A percentile compares a stretch with the other conserved stretches of the same genome.
Conservation (phyloP, 2,329 filamentous ascomycete genomes). For the Teratosphaeria destructans region DNA sequence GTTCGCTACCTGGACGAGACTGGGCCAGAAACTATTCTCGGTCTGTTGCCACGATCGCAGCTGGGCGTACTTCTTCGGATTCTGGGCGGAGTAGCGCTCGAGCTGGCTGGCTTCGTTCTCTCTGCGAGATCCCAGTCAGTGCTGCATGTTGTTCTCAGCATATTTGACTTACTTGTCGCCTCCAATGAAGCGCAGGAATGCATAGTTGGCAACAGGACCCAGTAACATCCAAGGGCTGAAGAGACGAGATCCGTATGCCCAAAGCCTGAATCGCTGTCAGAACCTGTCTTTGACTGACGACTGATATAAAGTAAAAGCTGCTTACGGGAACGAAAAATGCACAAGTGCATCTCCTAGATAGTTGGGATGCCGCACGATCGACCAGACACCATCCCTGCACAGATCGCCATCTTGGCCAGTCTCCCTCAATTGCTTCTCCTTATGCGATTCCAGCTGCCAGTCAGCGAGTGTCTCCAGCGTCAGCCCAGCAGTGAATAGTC, state of each 20-base stretch:
- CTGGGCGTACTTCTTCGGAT: not conserved
- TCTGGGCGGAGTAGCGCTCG: not conserved
- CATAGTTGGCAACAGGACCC: not conserved
- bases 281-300: not conserved
- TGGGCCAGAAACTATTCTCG: not conserved
- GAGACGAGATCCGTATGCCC: not conserved
- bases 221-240: not conserved
- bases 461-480: not conserved
- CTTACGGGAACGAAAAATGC: not conserved
- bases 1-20: not conserved
- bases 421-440: not conserved
- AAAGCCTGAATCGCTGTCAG: not conserved
- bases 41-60: not conserved
- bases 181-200: not conserved
- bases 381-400: not conserved
- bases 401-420: not conserved
- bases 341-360: not conserved
- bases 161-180: not conserved
- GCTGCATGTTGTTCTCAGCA: not conserved
- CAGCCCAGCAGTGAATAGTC: not conserved
- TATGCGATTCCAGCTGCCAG: not conserved
- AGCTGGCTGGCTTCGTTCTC: not conserved
- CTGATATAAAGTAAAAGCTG: not conserved
- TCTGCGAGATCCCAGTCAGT: not conserved
- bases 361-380: not conserved